A percentile compares a stretch with the other conserved stretches of the same genome.
Conservation (phyloP, 1,139 yeast species). For the Suhomyces guaymorum region DNA sequence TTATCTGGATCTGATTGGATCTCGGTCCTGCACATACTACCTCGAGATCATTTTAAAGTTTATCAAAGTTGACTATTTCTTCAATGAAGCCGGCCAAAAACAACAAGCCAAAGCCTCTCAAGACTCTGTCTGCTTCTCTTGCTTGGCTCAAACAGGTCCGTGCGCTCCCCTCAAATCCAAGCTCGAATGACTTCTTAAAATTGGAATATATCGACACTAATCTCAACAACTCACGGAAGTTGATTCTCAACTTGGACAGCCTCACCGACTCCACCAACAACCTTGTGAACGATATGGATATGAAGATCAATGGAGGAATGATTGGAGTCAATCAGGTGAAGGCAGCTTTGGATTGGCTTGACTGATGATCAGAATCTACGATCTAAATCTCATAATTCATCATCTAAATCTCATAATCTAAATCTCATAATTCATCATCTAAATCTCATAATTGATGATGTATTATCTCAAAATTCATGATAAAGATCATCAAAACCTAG, state of each 20-base stretch:
- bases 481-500: too few relatives aligned
- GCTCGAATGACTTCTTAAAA: conserved; percentile 40
- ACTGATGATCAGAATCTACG: too few relatives aligned
- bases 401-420: too few relatives aligned
- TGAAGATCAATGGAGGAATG: conserved; percentile 30
- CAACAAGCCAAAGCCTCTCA: conserved; percentile 2
- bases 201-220: conserved; percentile 48
- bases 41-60: too few relatives aligned
- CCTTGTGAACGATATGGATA: conserved; percentile 21
- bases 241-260: conserved; percentile 34
- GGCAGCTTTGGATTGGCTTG: conserved; percentile 34
- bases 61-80: too few relatives aligned
- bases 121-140: conserved; percentile 5
- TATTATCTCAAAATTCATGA: too few relatives aligned
- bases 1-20: too few relatives aligned
- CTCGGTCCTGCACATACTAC: not conserved
- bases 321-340: conserved; percentile 28
- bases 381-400: too few relatives aligned
- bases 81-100: too few relatives aligned
- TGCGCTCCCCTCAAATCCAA: conserved; percentile 42
- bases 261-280: conserved; percentile 25
- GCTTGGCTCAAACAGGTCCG: conserved; percentile 38
- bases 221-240: conserved; percentile 44
- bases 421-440: too few relatives aligned
- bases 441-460: too few relatives aligned